Conservation (phyloP, 352 stramenopile genomes). For the Globisporangium lucens region DNA sequence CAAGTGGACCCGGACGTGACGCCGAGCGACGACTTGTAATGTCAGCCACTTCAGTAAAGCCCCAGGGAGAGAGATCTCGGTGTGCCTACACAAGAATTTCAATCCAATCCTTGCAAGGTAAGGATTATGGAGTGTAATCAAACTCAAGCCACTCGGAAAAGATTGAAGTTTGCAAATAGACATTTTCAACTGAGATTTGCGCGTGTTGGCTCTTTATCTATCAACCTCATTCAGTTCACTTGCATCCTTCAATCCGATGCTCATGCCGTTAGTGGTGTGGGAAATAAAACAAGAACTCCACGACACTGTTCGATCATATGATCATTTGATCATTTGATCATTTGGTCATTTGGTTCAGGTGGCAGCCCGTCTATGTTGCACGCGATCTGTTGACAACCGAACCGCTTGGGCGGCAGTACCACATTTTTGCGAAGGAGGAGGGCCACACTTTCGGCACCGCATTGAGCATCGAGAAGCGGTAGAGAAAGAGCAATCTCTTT, state of each 20-base stretch:
- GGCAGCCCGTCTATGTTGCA: background rate
- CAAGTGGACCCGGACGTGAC: conserved; percentile 37
- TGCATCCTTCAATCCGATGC: background rate
- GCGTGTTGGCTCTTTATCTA: background rate
- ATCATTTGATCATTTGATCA: background rate
- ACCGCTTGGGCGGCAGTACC: background rate
- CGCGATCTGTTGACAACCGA: background rate
- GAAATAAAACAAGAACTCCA: background rate
- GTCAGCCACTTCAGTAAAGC: background rate
- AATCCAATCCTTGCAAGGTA: background rate
- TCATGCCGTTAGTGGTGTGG: background rate
- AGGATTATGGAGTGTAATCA: background rate
- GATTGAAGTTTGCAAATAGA: background rate
- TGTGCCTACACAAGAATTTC: background rate
- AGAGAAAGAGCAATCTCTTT: conserved; percentile 5
- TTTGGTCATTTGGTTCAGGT: background rate
- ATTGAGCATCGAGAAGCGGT: background rate
- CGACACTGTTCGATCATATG: background rate
- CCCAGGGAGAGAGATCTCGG: background rate
- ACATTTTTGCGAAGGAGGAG: background rate
- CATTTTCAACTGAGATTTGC: background rate
- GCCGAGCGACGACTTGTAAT: background rate
- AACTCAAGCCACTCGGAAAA: background rate
- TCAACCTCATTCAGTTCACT: background rate
- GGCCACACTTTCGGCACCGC: background rate